A percentile compares a stretch with the other conserved stretches of the same genome.
Conservation (phyloP, 768 basidiomycete genomes). For the Xerocomellus chrysenteron region DNA sequence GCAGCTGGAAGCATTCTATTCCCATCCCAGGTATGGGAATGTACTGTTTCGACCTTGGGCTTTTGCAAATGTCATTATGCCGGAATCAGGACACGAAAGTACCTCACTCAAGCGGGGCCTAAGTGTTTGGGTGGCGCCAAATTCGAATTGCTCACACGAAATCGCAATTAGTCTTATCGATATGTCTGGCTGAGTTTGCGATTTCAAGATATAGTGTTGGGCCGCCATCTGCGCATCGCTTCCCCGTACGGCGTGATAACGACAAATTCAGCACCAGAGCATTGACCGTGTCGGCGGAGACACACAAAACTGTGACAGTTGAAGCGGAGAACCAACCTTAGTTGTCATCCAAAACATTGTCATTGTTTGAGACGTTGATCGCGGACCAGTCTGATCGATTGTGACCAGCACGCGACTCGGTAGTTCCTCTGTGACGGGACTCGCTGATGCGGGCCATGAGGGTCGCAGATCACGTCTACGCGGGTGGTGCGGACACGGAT, state of each 20-base stretch:
- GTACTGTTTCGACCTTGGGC: background rate
- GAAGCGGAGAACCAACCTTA: slow-evolving; percentile 4
- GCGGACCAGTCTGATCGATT: too few species aligned
- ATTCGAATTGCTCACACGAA: too few species aligned
- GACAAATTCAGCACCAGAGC: too few species aligned
- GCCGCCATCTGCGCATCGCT: too few species aligned
- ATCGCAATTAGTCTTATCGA: too few species aligned
- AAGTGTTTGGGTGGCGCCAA: background rate
- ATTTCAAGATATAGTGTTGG: too few species aligned
- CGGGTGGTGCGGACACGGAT: background rate
- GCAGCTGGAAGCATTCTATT: too few species aligned
- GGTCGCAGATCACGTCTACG: too few species aligned
- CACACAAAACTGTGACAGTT: background rate
- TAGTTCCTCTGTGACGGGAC: background rate
- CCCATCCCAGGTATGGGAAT: too few species aligned
- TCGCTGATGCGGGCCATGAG: background rate
- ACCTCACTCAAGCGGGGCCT: background rate
- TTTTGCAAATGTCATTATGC: background rate
- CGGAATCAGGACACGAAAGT: background rate
- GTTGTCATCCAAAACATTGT: background rate
- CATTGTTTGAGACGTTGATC: background rate
- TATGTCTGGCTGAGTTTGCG: too few species aligned
- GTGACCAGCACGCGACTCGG: too few species aligned
- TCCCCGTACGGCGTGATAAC: too few species aligned
- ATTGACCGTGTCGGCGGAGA: background rate